phyloP scores from a whole-genome alignment of 176 grass and related monocot genomes.

The Cenchrus fungigraminus region DNA sequence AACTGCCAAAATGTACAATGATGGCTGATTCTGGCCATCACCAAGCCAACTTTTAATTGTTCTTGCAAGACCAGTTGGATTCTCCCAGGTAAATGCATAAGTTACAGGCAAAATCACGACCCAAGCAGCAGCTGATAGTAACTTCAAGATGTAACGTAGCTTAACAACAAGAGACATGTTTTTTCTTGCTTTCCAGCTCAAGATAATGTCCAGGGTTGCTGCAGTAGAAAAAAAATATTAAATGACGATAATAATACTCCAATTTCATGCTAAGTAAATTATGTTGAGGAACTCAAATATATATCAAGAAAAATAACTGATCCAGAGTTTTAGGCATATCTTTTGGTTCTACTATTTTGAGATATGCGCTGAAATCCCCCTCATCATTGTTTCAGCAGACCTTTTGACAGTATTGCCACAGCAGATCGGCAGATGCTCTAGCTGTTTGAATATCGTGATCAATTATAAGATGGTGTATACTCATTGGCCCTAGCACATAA shows the following conservation, averaged over 20 bases:
- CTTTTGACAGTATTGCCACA: not conserved
- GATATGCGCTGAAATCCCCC: not conserved
- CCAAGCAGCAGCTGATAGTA: slow-evolving; percentile 80
- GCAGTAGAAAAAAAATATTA: slow-evolving; percentile 40
- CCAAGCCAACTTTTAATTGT: slow-evolving; percentile 97
- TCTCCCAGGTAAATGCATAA: slow-evolving; percentile 84
- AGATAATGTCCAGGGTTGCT: slow-evolving; percentile 83
- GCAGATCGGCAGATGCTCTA: not conserved
- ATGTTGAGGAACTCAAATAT: slow-evolving; percentile 1
- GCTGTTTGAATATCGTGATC: not conserved
- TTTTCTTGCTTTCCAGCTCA: slow-evolving; percentile 96
- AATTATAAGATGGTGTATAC: not conserved
- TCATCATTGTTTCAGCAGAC: not conserved
- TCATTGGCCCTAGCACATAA: not conserved
- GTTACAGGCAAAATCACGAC: slow-evolving; percentile 89
- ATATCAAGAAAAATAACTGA: slow-evolving; percentile 7
- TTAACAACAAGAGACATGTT: slow-evolving; percentile 94
- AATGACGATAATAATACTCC: slow-evolving; percentile 1
- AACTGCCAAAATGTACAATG: slow-evolving; percentile 83
- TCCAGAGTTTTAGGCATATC: not conserved
- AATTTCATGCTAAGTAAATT: slow-evolving; percentile 28
- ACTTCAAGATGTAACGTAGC: slow-evolving; percentile 89
- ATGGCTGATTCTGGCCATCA: slow-evolving; percentile 69
- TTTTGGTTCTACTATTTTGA: not conserved
- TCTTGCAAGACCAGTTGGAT: slow-evolving; percentile 74